These are phyloP conservation scores for Ceratobasidium papillatum DNA, from an alignment of 1,284 basidiomycete genomes.

Conservation along the genomic window DNA sequence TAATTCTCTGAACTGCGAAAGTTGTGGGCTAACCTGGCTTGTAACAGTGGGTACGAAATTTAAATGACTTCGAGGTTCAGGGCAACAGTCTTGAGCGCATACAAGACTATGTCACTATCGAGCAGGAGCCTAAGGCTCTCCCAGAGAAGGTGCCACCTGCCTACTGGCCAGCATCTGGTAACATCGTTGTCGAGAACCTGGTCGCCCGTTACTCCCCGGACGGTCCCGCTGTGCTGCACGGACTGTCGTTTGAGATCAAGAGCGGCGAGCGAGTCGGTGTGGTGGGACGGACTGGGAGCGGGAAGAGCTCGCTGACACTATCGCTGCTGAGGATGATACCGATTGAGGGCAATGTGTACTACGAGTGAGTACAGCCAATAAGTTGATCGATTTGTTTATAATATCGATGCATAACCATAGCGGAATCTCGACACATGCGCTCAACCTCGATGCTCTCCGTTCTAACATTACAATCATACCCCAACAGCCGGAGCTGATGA, in stretches of 20 bases:
- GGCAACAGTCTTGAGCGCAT: no score
- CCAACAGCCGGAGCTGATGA: slow-evolving; percentile 70
- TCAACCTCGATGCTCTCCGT: slow-evolving; percentile 68
- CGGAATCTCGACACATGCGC: no score
- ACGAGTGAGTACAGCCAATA: slow-evolving; percentile 50
- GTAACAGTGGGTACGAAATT: slow-evolving; percentile 50
- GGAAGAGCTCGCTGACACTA: slow-evolving; percentile 56
- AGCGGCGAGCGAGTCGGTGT: slow-evolving; percentile 57
- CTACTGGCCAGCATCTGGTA: slow-evolving; percentile 46
- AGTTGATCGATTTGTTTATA: neutral
- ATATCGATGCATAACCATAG: neutral
- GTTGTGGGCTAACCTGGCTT: no score
- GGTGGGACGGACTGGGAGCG: slow-evolving; percentile 56
- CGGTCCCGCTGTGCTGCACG: slow-evolving; percentile 53
- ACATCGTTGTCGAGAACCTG: slow-evolving; percentile 43
- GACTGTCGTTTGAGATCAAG: slow-evolving; percentile 54
- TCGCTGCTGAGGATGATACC: slow-evolving; percentile 56
- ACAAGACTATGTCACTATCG: slow-evolving; percentile 53
- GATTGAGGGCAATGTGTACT: slow-evolving; percentile 53
- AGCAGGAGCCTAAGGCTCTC: slow-evolving; percentile 41
- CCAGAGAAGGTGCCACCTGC: slow-evolving; percentile 44
- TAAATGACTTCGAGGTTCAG: slow-evolving; percentile 57
- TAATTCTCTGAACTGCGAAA: no score
- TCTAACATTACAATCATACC: slow-evolving; percentile 58
- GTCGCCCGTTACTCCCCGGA: slow-evolving; percentile 43